Base-by-base conservation (phyloP, 192 early-diverging fungal genomes). In the Entophlyctis helioformis region DNA sequence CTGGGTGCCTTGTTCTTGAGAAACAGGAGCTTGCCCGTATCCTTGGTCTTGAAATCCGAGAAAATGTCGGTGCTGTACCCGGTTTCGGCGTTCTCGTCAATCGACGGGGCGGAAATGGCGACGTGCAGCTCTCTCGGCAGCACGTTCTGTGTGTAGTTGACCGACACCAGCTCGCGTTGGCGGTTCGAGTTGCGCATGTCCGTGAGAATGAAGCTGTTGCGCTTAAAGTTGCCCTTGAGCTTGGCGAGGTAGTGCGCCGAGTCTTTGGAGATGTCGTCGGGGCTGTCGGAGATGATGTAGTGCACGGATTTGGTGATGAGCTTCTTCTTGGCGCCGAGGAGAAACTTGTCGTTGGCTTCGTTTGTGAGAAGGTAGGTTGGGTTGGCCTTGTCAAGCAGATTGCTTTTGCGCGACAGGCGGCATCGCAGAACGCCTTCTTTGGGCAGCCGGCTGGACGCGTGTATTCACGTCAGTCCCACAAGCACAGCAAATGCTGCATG, bases 1-100 rank as follows among this genome's bases (percentile, higher is more conserved):
- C 76, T 46, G n/a, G 76, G 76, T 0, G 74, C 54, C 49, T 79
- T 79, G 57, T 79, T 79, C 21, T 59, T 53, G 38, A 79, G 51
- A 42, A 79, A 69, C 40, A 69, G 25, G n/a, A 79, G 55, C 45
- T 63, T 71, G 11, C 67, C 50, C 20, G 52, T 60, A 58, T 71
- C 72, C 37, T 59, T 49, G 31, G 44, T 53, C 38, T 69, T 67
- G 37, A 72, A 44, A 36, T 79, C 76, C 15, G 59, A 34, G 56
- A 72, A 59, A 31, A 79, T 77, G 43, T 78, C 76, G 20, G 52
- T n/a, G n/a, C n/a, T 66, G 11, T 68, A 59, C 19, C 28, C 39
- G 40, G 59, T 34, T 4, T 63, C 59, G 46, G 57, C 20, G 16
- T 15, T 12, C 28, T 28, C 55, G 10, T 61, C 49, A 29, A 78